Percentiles rank a stretch among this genome's conserved stretches.
phyloP scores from a whole-genome alignment of 179 eudicot species.

The Silene vulgaris region DNA sequence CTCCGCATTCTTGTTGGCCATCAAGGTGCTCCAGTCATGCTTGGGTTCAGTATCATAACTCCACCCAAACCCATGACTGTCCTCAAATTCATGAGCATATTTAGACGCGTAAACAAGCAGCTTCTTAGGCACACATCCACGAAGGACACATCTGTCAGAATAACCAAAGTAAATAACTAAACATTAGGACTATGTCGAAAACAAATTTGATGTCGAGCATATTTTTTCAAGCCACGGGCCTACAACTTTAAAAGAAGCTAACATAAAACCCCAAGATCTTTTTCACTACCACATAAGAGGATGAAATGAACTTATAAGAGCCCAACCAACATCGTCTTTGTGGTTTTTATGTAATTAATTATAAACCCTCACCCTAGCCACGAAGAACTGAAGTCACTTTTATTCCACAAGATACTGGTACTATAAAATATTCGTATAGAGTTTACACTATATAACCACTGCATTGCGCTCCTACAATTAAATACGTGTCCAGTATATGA shows the following conservation, averaged over 20 bases:
- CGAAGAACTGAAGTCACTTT: not conserved
- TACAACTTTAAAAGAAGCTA: not conserved
- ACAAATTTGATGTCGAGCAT: not conserved
- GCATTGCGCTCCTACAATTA: not conserved
- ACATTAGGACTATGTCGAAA: not conserved
- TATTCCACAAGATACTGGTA: not conserved
- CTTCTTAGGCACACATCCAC: conserved; percentile 98
- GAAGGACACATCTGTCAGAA: conserved; percentile 71
- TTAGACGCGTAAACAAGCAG: conserved; percentile 86
- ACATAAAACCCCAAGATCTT: not conserved
- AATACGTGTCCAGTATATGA: not conserved
- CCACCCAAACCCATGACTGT: conserved; percentile 95
- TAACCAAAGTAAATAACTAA: conserved; percentile 5
- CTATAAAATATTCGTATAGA: not conserved
- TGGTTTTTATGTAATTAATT: not conserved
- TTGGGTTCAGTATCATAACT: conserved; percentile 75
- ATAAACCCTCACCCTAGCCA: not conserved
- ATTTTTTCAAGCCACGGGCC: conserved; percentile 2
- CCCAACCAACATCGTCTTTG: not conserved
- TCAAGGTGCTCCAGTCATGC: conserved; percentile 93
- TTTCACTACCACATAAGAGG: conserved; percentile 12
- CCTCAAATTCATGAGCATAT: conserved; percentile 87
- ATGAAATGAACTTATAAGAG: not conserved
- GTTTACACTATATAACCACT: not conserved
- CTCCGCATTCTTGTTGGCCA: conserved; percentile 97